phyloP scores from a whole-genome alignment of 225 moss, liverwort and hornwort species.

The Asterella californica region DNA sequence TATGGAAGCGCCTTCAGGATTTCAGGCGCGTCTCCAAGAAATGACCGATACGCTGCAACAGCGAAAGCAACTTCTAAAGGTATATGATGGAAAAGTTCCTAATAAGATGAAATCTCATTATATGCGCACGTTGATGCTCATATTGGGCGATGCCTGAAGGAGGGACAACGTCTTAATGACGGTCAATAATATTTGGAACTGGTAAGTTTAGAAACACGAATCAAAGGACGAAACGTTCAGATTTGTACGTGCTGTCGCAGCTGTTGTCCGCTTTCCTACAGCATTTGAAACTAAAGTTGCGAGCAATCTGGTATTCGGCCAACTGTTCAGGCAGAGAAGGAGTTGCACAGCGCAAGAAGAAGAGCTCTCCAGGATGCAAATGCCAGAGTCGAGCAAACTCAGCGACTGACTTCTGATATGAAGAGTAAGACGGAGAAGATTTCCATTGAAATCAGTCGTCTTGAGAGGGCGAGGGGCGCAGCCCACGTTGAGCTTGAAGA shows the following conservation, averaged over 20 bases:
- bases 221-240: no score
- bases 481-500: neutral
- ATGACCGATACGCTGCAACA: slow-evolving; percentile 12
- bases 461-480: neutral
- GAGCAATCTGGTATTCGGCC: neutral
- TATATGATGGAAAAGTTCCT: neutral
- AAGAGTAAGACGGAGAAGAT: neutral
- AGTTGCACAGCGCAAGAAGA: neutral
- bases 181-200: neutral
- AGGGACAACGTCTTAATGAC: no score
- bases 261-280: no score
- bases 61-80: slow-evolving; percentile 6
- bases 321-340: slow-evolving; percentile 4
- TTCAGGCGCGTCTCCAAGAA: slow-evolving; percentile 5
- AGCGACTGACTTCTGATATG: neutral
- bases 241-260: no score
- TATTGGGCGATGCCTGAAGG: neutral
- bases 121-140: neutral
- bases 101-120: neutral
- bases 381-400: slow-evolving; percentile 10
- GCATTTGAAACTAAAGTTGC: neutral
- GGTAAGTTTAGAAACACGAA: neutral
- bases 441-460: neutral
- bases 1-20: neutral
- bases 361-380: slow-evolving; percentile 8